Base-by-base conservation (phyloP, 2,329 filamentous ascomycete genomes). In the Scedosporium aurantiacum region DNA sequence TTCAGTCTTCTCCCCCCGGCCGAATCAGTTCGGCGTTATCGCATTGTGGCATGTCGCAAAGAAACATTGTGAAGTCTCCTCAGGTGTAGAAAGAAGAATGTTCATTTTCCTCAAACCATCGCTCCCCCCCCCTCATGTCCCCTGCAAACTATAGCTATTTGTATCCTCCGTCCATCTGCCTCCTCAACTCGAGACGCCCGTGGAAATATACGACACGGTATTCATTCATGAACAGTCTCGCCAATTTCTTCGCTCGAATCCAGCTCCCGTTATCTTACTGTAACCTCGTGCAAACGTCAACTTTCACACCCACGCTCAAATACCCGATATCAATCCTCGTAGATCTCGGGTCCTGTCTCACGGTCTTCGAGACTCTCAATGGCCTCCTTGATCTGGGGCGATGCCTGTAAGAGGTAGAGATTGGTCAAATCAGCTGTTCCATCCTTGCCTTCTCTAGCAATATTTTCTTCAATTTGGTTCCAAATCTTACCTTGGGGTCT, bases 371-470 rank as follows among this genome's bases (percentile, higher is more conserved):
- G 82, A 67, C 87, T 88, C 77, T 97, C 93, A 76, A 99, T 97
- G 18, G 91, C 91, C 72, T 96, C 91, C 75, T 97, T 99, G 74
- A 99, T 97, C 73, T 91, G 88, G 65, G 90, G 88, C 66, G 90
- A 91, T 68, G 93, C 91, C 92, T 96, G 66, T 14, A 43, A 43
- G 69, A 62, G 58, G 62, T 41, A 37, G 8, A 10, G 3, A 62
- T 71, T 67, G 74, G 72, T 61, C 60, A 63, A 61, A 37, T 25
- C 41, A 14, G 37, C 37, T n/a, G 45, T 21, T 41, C 28, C 28
- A 32, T 10, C 4, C 28, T 32, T 8, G 6, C 21, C 16, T 18
- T 16, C 40, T 41, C 8, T 28, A 43, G 52, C 6, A 2, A 25
- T 21, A 21, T 14, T 14, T n/a, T n/a, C n/a, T n/a, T n/a, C 5